A percentile compares a stretch with the other conserved stretches of the same genome.
phyloP scores from a whole-genome alignment of 2,329 filamentous ascomycete species.

The Talaromyces sp. region DNA sequence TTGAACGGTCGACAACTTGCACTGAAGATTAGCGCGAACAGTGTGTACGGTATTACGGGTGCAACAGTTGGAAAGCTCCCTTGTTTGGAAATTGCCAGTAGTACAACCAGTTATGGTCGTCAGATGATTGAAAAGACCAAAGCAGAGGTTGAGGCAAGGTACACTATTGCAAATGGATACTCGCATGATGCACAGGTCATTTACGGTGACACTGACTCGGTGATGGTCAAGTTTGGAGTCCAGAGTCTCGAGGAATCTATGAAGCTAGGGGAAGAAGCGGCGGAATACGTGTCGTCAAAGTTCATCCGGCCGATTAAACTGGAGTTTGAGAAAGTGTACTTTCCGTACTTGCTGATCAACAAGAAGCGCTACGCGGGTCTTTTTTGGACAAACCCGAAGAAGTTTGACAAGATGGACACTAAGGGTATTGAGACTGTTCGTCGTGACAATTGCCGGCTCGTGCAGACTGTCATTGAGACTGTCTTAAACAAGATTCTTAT shows the following conservation, averaged over 20 bases:
- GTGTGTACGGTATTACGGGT: constrained; percentile 94
- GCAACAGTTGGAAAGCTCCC: constrained; percentile 94
- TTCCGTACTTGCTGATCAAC: constrained; percentile 96
- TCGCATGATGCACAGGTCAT: constrained; percentile 93
- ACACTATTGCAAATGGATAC: constrained; percentile 91
- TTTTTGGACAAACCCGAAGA: constrained; percentile 91
- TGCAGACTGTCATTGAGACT: constrained; percentile 96
- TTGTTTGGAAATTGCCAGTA: constrained; percentile 90
- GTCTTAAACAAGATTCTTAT: constrained; percentile 94
- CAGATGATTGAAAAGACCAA: constrained; percentile 99
- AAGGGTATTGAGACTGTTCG: constrained; percentile 99
- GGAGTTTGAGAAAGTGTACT: constrained; percentile 99
- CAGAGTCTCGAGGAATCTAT: constrained; percentile 82
- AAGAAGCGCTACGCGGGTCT: constrained; percentile 99
- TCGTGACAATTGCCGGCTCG: constrained; percentile 90
- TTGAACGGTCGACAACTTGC: constrained; percentile 95
- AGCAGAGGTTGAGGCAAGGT: constrained; percentile 84
- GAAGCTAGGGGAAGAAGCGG: constrained; percentile 91
- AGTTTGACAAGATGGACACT: constrained; percentile 99
- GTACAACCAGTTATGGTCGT: constrained; percentile 92
- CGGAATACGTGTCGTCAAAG: constrained; percentile 80
- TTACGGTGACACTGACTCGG: constrained; percentile 97
- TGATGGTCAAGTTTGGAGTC: constrained; percentile 98
- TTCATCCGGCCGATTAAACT: constrained; percentile 97
- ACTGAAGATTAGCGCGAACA: constrained; percentile 94